Conservation (phyloP, 2,329 filamentous ascomycete genomes). For the Clonostachys chloroleuca region DNA sequence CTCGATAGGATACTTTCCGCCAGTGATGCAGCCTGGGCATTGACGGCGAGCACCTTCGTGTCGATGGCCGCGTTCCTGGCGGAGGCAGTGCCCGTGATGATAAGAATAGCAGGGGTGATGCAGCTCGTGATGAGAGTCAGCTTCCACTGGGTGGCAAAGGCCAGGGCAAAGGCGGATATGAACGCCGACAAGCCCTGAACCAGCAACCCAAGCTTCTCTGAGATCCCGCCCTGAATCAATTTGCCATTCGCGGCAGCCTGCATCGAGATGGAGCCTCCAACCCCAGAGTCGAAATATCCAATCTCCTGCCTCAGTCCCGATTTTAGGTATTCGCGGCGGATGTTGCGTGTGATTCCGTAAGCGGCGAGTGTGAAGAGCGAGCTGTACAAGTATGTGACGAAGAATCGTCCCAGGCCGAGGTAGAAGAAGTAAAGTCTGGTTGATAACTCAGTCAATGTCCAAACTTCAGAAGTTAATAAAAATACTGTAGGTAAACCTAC, state of each 20-base stretch:
- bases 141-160: constrained; percentile 90
- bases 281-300: constrained; percentile 88
- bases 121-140: constrained; percentile 83
- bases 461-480: no score
- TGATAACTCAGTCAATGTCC: no score
- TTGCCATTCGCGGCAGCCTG: constrained; percentile 94
- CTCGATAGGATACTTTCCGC: constrained; percentile 94
- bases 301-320: constrained; percentile 87
- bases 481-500: no score
- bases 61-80: constrained; percentile 80
- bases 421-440: no score
- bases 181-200: constrained; percentile 77
- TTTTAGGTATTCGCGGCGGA: constrained; percentile 77
- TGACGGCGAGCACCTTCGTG: constrained; percentile 69
- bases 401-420: no score
- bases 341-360: constrained; percentile 60
- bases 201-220: constrained; percentile 80
- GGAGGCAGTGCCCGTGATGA: constrained; percentile 71
- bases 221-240: constrained; percentile 87
- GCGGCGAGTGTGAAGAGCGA: no score
- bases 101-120: constrained; percentile 67
- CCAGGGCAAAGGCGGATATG: constrained; percentile 83
- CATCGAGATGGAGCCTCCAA: constrained; percentile 89
- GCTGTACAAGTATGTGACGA: no score
- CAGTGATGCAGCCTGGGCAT: constrained; percentile 74